Evolutionary conservation across 2,329 filamentous ascomycete genomes (phyloP).

Genomic region (Fusarium nanum): DNA sequence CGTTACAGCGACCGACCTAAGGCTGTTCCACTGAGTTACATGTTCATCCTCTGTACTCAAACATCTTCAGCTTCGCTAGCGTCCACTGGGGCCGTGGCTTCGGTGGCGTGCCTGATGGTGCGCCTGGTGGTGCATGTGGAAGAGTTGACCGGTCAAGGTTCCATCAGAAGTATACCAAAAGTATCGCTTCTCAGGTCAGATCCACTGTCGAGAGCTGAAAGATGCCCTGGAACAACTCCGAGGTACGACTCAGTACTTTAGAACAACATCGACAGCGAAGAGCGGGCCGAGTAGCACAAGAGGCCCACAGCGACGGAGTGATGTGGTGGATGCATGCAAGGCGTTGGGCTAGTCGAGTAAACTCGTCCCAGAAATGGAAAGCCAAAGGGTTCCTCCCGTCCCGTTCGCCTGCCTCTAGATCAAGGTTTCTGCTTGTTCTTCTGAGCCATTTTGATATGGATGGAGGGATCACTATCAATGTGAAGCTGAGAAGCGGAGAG

Average conservation of each 20-base stretch:
- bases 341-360: slow-evolving; percentile 45
- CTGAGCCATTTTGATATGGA: slow-evolving; percentile 17
- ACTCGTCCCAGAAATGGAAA: slow-evolving; percentile 40
- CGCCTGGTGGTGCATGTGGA: slow-evolving; percentile 32
- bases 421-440: slow-evolving; percentile 13
- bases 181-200: slow-evolving; percentile 14
- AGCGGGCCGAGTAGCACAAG: slow-evolving; percentile 30
- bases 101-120: slow-evolving; percentile 45
- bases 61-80: slow-evolving; percentile 38
- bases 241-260: slow-evolving; percentile 20
- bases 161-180: slow-evolving; percentile 12
- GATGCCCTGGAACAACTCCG: slow-evolving; percentile 3
- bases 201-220: slow-evolving; percentile 12
- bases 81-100: slow-evolving; percentile 44
- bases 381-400: slow-evolving; percentile 47
- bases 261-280: slow-evolving; percentile 10
- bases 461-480: neutral
- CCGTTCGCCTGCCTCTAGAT: slow-evolving; percentile 40
- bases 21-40: neutral
- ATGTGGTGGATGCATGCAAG: slow-evolving; percentile 46
- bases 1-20: slow-evolving; percentile 1
- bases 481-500: slow-evolving; percentile 1
- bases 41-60: slow-evolving; percentile 23
- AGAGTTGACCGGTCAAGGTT: slow-evolving; percentile 32
- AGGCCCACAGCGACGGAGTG: slow-evolving; percentile 40